Conservation (phyloP, 495 filamentous ascomycete species). For the Chaetomium fimeti region DNA sequence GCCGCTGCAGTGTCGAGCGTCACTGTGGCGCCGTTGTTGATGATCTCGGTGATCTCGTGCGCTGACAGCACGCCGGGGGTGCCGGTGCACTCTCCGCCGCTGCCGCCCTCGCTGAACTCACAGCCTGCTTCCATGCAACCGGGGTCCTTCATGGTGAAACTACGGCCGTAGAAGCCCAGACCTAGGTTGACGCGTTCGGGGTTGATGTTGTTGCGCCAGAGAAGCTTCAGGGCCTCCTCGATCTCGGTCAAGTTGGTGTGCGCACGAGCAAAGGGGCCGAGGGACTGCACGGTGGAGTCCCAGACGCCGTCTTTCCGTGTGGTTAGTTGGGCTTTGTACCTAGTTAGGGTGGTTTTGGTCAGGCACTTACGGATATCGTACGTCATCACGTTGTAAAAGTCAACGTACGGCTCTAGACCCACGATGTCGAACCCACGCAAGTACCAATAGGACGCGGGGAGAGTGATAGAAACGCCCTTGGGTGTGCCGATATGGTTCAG, state of each 20-base stretch:
- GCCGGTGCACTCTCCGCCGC: conserved; percentile 37
- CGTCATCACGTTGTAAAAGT: conserved; percentile 59
- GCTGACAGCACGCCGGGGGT: conserved; percentile 40
- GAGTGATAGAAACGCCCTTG: conserved; percentile 44
- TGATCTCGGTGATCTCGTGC: conserved; percentile 42
- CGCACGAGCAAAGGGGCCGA: conserved; percentile 37
- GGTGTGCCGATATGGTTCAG: conserved; percentile 22
- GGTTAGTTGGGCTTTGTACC: background rate
- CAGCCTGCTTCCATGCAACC: conserved; percentile 33
- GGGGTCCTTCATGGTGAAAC: conserved; percentile 31
- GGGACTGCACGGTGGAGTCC: conserved; percentile 28
- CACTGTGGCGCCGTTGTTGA: conserved; percentile 21
- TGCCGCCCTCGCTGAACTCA: conserved; percentile 31
- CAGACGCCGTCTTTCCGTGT: conserved; percentile 34
- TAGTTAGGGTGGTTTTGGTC: background rate
- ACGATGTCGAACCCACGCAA: conserved; percentile 47
- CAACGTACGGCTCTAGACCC: conserved; percentile 35
- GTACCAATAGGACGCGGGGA: conserved; percentile 55
- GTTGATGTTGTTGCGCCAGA: conserved; percentile 52
- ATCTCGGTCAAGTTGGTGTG: conserved; percentile 63
- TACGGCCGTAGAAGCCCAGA: conserved; percentile 55
- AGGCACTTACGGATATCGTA: conserved; percentile 42
- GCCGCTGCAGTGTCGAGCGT: conserved; percentile 28
- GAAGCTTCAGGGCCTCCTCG: conserved; percentile 44
- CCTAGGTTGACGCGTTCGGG: conserved; percentile 48